Evolutionary conservation across 257 asterid species (phyloP), one percentile per base, ranked within the genome.

Genomic region (Nicotiana sylvestris): DNA sequence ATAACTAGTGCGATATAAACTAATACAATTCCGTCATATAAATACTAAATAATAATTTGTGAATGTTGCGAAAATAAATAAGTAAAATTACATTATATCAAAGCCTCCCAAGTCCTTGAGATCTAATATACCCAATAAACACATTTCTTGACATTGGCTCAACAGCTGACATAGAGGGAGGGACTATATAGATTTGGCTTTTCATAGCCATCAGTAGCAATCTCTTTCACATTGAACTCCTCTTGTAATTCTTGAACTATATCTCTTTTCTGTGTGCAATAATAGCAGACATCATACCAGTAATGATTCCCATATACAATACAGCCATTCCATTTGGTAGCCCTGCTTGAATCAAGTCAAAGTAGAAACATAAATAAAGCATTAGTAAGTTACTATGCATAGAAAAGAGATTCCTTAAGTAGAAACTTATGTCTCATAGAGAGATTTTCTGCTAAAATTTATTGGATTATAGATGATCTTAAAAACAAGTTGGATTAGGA

Each of bases 191-290:
- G 83, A 29, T 60, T 69, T 18, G 81, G 76, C 58, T 89, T 72
- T 13, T 58, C 84, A 88, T 80, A 70, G 35, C 66, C 83, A 69
- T 88, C 91, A 7, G 39, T 67, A 4, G 70, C 77, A 70, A 88
- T 84, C 82, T 92, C 97, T 88, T 85, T 89, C 85, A 92, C 92
- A 76, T 85, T 88, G 6, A 91, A 89, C 77, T 92, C 94, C 15
- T 92, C 97, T 6, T 86, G 91, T 65, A 93, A 89, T 85, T 93
- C 96, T 82, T 91, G 91, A 49, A 90, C 93, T 80, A 21, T 53
- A 87, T 84, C 85, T 90, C 92, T 9, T 58, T 88, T 82, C 84
- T 90, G 84, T 89, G 83, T 58, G 89, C 78, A 27, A 78, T 72
- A 1, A 83, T 81, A 61, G 89, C 86, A 30, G 92, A 85, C n/a